Percentiles rank a stretch among this genome's conserved stretches.
Conservation (phyloP, 768 basidiomycete species). For the Phaffia australis region DNA sequence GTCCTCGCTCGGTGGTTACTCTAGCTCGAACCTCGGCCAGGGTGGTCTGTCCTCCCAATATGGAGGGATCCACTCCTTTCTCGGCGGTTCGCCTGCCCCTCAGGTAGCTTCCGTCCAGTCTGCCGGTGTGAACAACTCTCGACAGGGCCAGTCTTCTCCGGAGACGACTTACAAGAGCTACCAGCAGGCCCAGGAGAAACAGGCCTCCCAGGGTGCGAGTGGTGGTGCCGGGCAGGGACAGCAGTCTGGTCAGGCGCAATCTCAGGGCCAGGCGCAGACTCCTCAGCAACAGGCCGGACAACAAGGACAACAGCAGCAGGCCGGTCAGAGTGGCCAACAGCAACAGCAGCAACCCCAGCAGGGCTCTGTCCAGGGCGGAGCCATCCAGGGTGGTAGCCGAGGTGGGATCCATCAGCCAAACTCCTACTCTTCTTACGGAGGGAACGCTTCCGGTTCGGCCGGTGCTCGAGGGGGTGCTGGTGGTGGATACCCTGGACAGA, state of each 20-base stretch:
- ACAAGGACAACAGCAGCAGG: conserved; percentile 11
- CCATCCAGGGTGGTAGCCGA: too few species aligned
- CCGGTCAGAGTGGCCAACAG: conserved; percentile 4
- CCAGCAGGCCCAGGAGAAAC: background rate
- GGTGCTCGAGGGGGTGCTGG: too few species aligned
- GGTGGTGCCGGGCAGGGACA: conserved; percentile 4
- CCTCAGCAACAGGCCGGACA: conserved; percentile 24
- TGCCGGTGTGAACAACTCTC: conserved; percentile 7
- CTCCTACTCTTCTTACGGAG: too few species aligned
- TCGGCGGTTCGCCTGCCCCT: conserved; percentile 22
- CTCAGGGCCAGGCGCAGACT: conserved; percentile 25
- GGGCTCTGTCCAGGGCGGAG: background rate
- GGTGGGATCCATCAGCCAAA: too few species aligned
- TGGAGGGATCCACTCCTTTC: conserved; percentile 26
- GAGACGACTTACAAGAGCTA: conserved; percentile 25
- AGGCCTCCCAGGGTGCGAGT: conserved; percentile 29
- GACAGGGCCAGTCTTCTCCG: conserved; percentile 23
- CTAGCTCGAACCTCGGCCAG: background rate
- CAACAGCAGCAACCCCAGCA: conserved; percentile 31
- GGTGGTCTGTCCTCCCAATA: conserved; percentile 14
- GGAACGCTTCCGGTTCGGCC: too few species aligned
- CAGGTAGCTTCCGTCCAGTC: conserved; percentile 27
- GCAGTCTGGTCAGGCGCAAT: conserved; percentile 28
- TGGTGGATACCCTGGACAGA: too few species aligned
- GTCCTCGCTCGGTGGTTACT: conserved; percentile 20